Evolutionary conservation across 257 asterid species (phyloP).

Genomic region (Primulina huaijiensis): DNA sequence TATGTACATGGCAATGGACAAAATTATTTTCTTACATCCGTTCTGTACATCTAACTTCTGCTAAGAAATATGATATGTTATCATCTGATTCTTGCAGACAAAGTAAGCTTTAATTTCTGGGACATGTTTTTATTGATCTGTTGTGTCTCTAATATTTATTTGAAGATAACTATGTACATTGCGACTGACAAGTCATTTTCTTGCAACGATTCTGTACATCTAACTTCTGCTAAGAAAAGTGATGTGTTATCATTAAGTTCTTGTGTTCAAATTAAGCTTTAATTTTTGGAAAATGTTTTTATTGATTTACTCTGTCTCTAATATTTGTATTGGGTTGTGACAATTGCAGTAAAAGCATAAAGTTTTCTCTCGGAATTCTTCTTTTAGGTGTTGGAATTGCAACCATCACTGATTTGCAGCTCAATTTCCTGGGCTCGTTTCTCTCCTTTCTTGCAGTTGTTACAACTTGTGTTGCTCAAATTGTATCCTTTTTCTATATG

Average conservation of each 20-base stretch:
- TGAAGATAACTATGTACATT: not conserved
- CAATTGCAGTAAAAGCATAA: constrained; percentile 63
- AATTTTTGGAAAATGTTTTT: constrained; percentile 16
- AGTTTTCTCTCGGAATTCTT: constrained; percentile 62
- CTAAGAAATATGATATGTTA: constrained; percentile 6
- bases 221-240: constrained; percentile 12
- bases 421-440: constrained; percentile 70
- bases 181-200: not conserved
- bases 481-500: constrained; percentile 63
- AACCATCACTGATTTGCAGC: constrained; percentile 86
- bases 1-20: constrained; percentile 14
- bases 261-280: constrained; percentile 4
- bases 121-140: constrained; percentile 11
- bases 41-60: constrained; percentile 8
- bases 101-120: constrained; percentile 13
- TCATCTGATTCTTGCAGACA: constrained; percentile 4
- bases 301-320: constrained; percentile 18
- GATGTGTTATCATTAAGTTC: constrained; percentile 1
- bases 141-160: constrained; percentile 20
- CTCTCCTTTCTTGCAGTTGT: constrained; percentile 80
- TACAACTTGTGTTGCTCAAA: constrained; percentile 88
- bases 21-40: constrained; percentile 7
- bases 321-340: constrained; percentile 28
- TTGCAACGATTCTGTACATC: constrained; percentile 7
- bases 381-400: constrained; percentile 93